Conservation (phyloP, 331 rosid species). For the Cydonia oblonga region DNA sequence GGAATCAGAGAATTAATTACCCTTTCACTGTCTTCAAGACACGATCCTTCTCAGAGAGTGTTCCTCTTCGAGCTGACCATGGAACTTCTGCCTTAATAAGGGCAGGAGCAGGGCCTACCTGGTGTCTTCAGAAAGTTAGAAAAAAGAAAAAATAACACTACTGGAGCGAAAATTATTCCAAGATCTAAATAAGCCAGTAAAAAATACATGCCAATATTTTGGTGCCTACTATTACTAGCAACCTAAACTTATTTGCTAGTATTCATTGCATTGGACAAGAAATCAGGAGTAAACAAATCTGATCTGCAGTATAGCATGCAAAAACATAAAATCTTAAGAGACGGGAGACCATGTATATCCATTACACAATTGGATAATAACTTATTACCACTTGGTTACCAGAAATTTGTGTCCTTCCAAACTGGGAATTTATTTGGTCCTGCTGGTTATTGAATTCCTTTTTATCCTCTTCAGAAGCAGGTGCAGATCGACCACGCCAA, state of each 20-base stretch:
- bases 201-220: neutral
- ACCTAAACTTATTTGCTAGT: neutral
- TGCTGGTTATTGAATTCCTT: constrained; percentile 39
- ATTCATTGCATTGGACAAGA: neutral
- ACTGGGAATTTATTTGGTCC: constrained; percentile 18
- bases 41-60: constrained; percentile 82
- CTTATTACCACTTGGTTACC: constrained; percentile 62
- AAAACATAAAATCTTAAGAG: neutral
- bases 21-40: constrained; percentile 90
- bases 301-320: neutral
- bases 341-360: neutral
- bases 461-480: constrained; percentile 54
- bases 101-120: constrained; percentile 71
- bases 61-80: constrained; percentile 83
- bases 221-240: neutral
- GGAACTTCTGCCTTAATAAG: constrained; percentile 84
- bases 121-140: constrained; percentile 4
- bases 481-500: constrained; percentile 84
- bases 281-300: neutral
- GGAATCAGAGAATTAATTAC: constrained; percentile 22
- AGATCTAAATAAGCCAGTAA: neutral
- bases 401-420: constrained; percentile 40
- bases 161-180: neutral
- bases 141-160: neutral
- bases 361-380: constrained; percentile 1